Evolutionary conservation across 192 early-diverging fungal species (phyloP).

Genomic region (Funneliformis geosporum): DNA sequence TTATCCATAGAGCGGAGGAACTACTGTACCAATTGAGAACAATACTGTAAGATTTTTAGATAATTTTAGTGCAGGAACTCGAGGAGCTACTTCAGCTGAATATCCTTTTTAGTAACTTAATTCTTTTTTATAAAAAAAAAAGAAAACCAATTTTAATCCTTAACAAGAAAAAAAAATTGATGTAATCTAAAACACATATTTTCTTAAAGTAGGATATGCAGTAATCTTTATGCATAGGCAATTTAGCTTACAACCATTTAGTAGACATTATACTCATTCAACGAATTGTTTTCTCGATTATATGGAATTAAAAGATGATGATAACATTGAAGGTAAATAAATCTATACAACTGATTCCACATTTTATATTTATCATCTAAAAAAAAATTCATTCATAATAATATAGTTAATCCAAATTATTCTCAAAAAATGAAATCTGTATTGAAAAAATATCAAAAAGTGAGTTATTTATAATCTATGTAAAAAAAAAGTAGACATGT

Average conservation of each 20-base stretch:
- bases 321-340: slow-evolving; percentile 57
- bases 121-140: neutral
- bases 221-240: slow-evolving; percentile 97
- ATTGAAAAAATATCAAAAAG: slow-evolving; percentile 65
- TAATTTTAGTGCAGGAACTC: slow-evolving; percentile 96
- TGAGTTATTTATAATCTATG: slow-evolving; percentile 29
- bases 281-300: slow-evolving; percentile 80
- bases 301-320: slow-evolving; percentile 63
- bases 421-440: slow-evolving; percentile 64
- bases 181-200: slow-evolving; percentile 46
- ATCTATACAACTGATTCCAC: neutral
- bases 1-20: slow-evolving; percentile 77
- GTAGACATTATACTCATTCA: slow-evolving; percentile 85
- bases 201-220: slow-evolving; percentile 84
- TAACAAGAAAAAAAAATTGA: neutral
- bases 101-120: slow-evolving; percentile 36
- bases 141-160: neutral
- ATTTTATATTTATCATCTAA: neutral
- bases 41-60: slow-evolving; percentile 99
- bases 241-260: slow-evolving; percentile 89
- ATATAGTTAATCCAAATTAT: slow-evolving; percentile 68
- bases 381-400: neutral
- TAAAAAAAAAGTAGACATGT: slow-evolving; percentile 17
- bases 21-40: slow-evolving; percentile 92
- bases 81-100: slow-evolving; percentile 95